Evolutionary conservation across 495 filamentous ascomycete species (phyloP).

Genomic region (Aspergillus asperescens): DNA sequence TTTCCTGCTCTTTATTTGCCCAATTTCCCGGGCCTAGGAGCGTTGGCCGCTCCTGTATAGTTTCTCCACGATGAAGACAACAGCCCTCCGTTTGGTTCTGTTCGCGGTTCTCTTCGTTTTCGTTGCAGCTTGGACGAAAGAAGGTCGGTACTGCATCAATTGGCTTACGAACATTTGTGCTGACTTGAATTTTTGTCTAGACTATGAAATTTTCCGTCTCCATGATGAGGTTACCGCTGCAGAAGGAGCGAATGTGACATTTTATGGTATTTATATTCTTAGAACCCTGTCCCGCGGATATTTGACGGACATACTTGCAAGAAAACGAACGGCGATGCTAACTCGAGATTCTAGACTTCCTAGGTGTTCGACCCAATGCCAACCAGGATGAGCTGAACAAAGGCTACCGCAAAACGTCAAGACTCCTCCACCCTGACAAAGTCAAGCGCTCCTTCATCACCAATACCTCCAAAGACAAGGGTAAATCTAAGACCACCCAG

Average conservation of each 20-base stretch:
- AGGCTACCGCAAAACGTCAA: constrained; percentile 83
- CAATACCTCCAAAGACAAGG: constrained; percentile 59
- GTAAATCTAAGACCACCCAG: constrained; percentile 49
- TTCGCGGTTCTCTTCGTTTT: constrained; percentile 50
- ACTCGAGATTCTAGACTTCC: constrained; percentile 53
- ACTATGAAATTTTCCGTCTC: constrained; percentile 95
- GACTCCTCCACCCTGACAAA: constrained; percentile 87
- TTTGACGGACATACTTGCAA: no score
- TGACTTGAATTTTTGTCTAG: constrained; percentile 39
- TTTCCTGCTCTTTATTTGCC: constrained; percentile 4
- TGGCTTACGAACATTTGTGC: background rate
- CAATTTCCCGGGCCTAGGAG: constrained; percentile 17
- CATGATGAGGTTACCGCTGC: constrained; percentile 72
- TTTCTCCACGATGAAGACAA: constrained; percentile 34
- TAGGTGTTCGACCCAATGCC: constrained; percentile 68
- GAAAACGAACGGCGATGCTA: background rate
- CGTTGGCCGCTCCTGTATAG: constrained; percentile 23
- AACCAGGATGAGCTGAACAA: constrained; percentile 87
- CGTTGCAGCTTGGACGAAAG: constrained; percentile 74
- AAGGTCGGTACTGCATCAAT: constrained; percentile 51
- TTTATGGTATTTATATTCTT: constrained; percentile 68
- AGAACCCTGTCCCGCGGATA: background rate
- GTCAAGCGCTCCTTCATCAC: constrained; percentile 76
- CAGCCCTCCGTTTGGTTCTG: constrained; percentile 28
- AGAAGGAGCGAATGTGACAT: constrained; percentile 79